A percentile compares a stretch with the other conserved stretches of the same genome.
phyloP scores from a whole-genome alignment of 2,329 filamentous ascomycete species.

The Teratosphaeria epicoccoides region DNA sequence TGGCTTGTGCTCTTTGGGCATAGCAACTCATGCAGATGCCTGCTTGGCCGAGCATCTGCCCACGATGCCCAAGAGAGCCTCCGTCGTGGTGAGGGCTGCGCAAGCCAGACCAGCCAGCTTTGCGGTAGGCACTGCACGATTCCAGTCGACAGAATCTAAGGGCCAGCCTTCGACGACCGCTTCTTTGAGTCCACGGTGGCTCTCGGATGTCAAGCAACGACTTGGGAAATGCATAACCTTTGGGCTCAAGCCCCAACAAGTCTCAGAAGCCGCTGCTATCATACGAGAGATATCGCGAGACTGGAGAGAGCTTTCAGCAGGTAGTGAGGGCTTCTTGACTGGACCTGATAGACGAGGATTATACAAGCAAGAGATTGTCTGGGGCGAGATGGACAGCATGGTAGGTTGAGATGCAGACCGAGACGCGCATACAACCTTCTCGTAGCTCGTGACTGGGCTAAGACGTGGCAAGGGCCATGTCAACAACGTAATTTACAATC shows the following conservation, averaged over 20 bases:
- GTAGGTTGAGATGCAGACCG: slow-evolving; percentile 27
- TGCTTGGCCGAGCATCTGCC: neutral
- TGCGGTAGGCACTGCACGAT: neutral
- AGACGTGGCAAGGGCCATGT: slow-evolving; percentile 50
- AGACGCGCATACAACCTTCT: neutral
- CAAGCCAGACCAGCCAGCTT: neutral
- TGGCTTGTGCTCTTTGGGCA: neutral
- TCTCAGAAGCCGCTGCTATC: slow-evolving; percentile 48
- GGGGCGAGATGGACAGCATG: slow-evolving; percentile 71
- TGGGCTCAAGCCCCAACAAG: slow-evolving; percentile 51
- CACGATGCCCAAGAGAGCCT: neutral
- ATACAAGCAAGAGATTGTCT: slow-evolving; percentile 57
- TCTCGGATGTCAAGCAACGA: slow-evolving; percentile 54
- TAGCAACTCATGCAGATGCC: neutral
- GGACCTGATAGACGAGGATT: slow-evolving; percentile 51
- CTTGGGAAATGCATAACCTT: slow-evolving; percentile 68
- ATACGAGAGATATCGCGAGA: slow-evolving; percentile 49
- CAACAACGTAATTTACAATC: slow-evolving; percentile 75
- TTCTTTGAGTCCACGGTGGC: slow-evolving; percentile 51
- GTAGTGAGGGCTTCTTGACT: slow-evolving; percentile 65
- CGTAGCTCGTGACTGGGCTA: slow-evolving; percentile 17
- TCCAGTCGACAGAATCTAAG: neutral
- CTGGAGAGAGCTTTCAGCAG: slow-evolving; percentile 63
- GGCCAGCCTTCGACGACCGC: neutral
- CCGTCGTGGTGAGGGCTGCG: neutral